phyloP scores from a whole-genome alignment of 2,329 filamentous ascomycete species.

The Curvularia verruculosa region DNA sequence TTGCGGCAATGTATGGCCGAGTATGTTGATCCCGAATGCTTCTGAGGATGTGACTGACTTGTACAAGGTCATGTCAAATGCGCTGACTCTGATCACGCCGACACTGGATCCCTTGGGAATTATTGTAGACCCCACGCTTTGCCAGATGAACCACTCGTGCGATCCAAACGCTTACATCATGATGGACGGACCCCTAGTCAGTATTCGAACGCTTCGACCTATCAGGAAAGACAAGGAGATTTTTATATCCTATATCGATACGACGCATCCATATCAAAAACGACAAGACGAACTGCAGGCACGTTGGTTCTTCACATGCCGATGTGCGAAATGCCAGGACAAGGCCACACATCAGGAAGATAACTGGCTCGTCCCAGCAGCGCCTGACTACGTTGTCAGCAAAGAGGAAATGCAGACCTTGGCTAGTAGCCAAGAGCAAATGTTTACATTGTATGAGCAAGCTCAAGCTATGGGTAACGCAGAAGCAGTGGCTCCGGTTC shows the following conservation, averaged over 20 bases:
- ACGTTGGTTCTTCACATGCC: constrained; percentile 65
- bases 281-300: constrained; percentile 60
- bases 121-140: constrained; percentile 61
- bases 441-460: constrained; percentile 35
- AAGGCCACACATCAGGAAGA: constrained; percentile 50
- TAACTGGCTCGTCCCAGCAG: constrained; percentile 45
- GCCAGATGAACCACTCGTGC: constrained; percentile 67
- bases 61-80: constrained; percentile 59
- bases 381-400: constrained; percentile 25
- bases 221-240: constrained; percentile 64
- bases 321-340: constrained; percentile 58
- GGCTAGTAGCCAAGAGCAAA: constrained; percentile 35
- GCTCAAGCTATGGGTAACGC: constrained; percentile 30
- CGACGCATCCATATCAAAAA: constrained; percentile 57
- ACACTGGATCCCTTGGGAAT: constrained; percentile 64
- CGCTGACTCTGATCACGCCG: constrained; percentile 62
- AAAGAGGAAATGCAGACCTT: constrained; percentile 19
- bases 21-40: constrained; percentile 30
- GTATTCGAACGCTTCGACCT: constrained; percentile 58
- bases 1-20: constrained; percentile 54
- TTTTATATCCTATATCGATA: constrained; percentile 67
- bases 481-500: constrained; percentile 39
- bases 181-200: constrained; percentile 60
- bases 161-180: constrained; percentile 64
- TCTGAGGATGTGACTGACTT: constrained; percentile 27